A percentile compares a stretch with the other conserved stretches of the same genome.
phyloP scores from a whole-genome alignment of 2,329 filamentous ascomycete genomes.

The Aspergillus sp. region DNA sequence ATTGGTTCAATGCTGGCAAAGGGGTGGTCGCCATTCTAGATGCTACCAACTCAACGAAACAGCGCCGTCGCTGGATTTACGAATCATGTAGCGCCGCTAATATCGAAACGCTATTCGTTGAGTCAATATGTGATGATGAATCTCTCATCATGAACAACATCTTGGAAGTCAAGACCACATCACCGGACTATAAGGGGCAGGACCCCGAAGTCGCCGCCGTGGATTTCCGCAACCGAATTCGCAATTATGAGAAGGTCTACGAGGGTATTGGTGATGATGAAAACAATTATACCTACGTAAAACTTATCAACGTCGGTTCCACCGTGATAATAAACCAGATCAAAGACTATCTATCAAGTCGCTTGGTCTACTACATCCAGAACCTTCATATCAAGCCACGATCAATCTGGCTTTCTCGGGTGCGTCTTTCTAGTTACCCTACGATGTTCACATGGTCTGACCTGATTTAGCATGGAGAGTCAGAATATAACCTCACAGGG shows the following conservation, averaged over 20 bases:
- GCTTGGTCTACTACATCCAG: constrained; percentile 97
- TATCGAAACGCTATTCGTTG: constrained; percentile 91
- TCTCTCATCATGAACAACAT: constrained; percentile 98
- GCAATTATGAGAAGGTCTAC: constrained; percentile 97
- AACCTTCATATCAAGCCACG: constrained; percentile 96
- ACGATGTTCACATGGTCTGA: constrained; percentile 13
- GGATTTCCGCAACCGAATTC: constrained; percentile 91
- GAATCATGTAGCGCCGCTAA: constrained; percentile 72
- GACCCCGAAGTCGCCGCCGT: constrained; percentile 87
- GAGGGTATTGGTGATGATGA: constrained; percentile 90
- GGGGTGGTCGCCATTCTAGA: constrained; percentile 93
- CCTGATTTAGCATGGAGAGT: constrained; percentile 77
- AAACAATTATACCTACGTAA: constrained; percentile 86
- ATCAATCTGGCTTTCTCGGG: constrained; percentile 92
- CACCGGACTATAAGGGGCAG: constrained; percentile 89
- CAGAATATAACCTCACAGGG: constrained; percentile 83
- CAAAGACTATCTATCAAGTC: constrained; percentile 92
- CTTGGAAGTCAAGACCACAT: constrained; percentile 93
- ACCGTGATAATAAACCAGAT: constrained; percentile 98
- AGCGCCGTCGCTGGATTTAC: constrained; percentile 85
- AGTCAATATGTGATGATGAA: constrained; percentile 95
- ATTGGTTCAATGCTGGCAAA: constrained; percentile 76
- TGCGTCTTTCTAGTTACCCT: constrained; percentile 48
- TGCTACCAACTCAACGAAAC: constrained; percentile 93
- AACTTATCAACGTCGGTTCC: constrained; percentile 93